These are phyloP conservation scores for Monosporascus sp. DNA, from an alignment of 2,329 filamentous ascomycete species.

Conservation along the genomic window DNA sequence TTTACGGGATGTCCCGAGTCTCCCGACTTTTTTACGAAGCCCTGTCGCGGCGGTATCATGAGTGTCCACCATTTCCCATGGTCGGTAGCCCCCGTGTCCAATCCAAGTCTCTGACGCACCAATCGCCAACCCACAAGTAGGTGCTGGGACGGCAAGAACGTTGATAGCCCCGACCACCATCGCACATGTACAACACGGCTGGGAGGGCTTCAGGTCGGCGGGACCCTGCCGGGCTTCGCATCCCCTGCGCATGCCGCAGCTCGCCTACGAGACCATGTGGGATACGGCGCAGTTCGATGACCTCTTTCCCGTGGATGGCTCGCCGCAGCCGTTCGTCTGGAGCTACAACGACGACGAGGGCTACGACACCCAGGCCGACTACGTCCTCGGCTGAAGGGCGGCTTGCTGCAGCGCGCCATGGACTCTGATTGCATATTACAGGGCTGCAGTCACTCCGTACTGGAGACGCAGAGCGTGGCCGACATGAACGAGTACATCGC, in stretches of 20 bases:
- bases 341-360: slow-evolving; percentile 22
- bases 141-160: slow-evolving; percentile 12
- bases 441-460: slow-evolving; percentile 26
- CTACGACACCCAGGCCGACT: slow-evolving; percentile 30
- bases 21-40: slow-evolving; percentile 29
- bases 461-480: slow-evolving; percentile 27
- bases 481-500: slow-evolving; percentile 29
- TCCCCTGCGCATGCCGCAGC: slow-evolving; percentile 31
- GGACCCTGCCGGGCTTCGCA: slow-evolving; percentile 19
- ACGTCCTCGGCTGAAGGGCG: slow-evolving; percentile 29
- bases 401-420: slow-evolving; percentile 22
- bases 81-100: slow-evolving; percentile 1
- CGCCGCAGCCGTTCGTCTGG: slow-evolving; percentile 17
- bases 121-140: not conserved
- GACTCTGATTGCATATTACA: slow-evolving; percentile 31
- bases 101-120: not conserved
- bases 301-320: slow-evolving; percentile 25
- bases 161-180: slow-evolving; percentile 4
- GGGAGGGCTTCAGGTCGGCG: slow-evolving; percentile 12
- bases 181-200: slow-evolving; percentile 16
- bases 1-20: slow-evolving; percentile 31
- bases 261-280: slow-evolving; percentile 38
- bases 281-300: slow-evolving; percentile 30
- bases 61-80: slow-evolving; percentile 31
- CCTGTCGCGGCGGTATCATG: slow-evolving; percentile 34